Conservation (phyloP, 1,284 basidiomycete genomes). For the Salmacisia buchloeana region DNA sequence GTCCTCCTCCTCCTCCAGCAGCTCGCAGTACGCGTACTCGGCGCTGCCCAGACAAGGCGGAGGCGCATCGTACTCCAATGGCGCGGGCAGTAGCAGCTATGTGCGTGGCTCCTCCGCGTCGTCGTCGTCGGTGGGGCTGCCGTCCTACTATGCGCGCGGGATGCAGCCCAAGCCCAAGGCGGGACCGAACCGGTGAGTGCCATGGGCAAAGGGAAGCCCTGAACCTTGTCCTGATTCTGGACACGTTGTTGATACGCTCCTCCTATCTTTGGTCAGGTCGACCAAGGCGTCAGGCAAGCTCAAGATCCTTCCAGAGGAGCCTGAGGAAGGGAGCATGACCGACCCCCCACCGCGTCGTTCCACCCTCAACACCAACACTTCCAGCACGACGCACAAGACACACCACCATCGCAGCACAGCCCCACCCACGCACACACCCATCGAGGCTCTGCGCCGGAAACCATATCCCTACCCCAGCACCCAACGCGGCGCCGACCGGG, state of each 20-base stretch:
- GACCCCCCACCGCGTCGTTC: conserved; percentile 19
- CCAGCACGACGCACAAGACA: too few species aligned
- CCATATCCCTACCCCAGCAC: conserved; percentile 1
- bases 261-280: conserved; percentile 51
- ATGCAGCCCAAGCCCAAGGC: conserved; percentile 11
- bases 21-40: neutral
- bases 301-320: conserved; percentile 88
- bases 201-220: neutral
- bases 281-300: conserved; percentile 82
- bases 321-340: conserved; percentile 56
- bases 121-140: neutral
- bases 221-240: neutral
- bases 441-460: conserved; percentile 6
- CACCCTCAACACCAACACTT: too few species aligned
- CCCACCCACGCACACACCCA: conserved; percentile 49
- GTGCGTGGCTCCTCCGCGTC: neutral
- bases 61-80: too few species aligned
- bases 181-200: conserved; percentile 17
- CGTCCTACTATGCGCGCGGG: conserved; percentile 5
- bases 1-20: too few species aligned
- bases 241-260: neutral
- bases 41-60: neutral
- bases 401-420: conserved; percentile 40
- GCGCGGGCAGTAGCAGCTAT: too few species aligned
- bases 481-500: conserved; percentile 9